Evolutionary conservation across 768 basidiomycete genomes (phyloP).

Genomic region (Collybia mongolica): DNA sequence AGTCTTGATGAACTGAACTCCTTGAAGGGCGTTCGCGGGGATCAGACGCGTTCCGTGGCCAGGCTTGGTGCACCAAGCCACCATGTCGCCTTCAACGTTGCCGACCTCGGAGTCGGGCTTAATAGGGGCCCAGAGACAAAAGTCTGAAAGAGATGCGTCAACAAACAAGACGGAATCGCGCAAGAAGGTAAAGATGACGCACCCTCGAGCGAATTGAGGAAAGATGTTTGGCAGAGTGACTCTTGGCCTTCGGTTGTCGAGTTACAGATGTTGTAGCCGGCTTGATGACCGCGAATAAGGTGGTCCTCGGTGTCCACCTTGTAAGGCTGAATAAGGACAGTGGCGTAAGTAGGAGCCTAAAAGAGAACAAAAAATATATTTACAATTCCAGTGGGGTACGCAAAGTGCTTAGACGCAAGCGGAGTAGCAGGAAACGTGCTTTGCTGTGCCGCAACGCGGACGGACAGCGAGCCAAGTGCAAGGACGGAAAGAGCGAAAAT

Average conservation of each 20-base stretch:
- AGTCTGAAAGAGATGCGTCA: slow-evolving; percentile 37
- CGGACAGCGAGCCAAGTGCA: neutral
- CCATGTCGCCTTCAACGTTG: slow-evolving; percentile 58
- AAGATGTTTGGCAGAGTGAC: slow-evolving; percentile 62
- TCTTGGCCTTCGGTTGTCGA: slow-evolving; percentile 58
- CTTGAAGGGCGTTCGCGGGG: slow-evolving; percentile 51
- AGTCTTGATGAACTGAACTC: slow-evolving; percentile 56
- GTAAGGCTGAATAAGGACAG: slow-evolving; percentile 26
- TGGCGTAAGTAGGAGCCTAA: neutral
- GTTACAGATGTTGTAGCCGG: slow-evolving; percentile 69
- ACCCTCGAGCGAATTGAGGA: slow-evolving; percentile 54
- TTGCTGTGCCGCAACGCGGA: slow-evolving; percentile 3
- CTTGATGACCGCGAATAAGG: slow-evolving; percentile 40
- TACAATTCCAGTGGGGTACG: slow-evolving; percentile 40
- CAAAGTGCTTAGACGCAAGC: slow-evolving; percentile 38
- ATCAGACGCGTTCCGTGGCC: slow-evolving; percentile 66
- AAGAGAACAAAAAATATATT: slow-evolving; percentile 12
- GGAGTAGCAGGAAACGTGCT: slow-evolving; percentile 39
- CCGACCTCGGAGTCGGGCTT: slow-evolving; percentile 46
- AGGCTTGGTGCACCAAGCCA: slow-evolving; percentile 69
- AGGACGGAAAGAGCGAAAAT: neutral
- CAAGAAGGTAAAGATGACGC: slow-evolving; percentile 5
- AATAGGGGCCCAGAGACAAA: slow-evolving; percentile 57
- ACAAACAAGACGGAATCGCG: neutral
- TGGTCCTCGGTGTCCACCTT: slow-evolving; percentile 34